Evolutionary conservation across 345 rosid species (phyloP).

Genomic region (Abelmoschus esculentus): DNA sequence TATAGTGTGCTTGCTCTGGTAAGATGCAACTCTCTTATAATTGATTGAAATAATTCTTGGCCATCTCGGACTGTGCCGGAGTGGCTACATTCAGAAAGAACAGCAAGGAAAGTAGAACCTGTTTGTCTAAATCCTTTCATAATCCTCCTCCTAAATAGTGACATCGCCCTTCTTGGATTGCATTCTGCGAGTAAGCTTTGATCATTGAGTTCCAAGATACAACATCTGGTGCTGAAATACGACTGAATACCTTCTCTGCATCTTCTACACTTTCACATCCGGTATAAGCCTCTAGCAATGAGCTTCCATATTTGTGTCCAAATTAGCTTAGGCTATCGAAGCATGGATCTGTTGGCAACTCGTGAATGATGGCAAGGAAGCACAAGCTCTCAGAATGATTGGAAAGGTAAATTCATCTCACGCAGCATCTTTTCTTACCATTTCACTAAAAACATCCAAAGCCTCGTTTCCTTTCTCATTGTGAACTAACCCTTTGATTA

Average conservation of each 20-base stretch:
- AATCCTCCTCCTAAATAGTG: slow-evolving; percentile 17
- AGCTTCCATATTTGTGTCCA: slow-evolving; percentile 16
- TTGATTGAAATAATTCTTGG: slow-evolving; percentile 22
- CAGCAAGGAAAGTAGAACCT: slow-evolving; percentile 18
- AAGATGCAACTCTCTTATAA: slow-evolving; percentile 13
- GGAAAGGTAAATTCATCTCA: slow-evolving; percentile 28
- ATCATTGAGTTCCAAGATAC: slow-evolving; percentile 26
- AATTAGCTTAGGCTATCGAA: slow-evolving; percentile 10
- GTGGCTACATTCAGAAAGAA: slow-evolving; percentile 27
- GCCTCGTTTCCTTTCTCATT: slow-evolving; percentile 18
- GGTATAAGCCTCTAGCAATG: slow-evolving; percentile 25
- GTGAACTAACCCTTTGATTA: slow-evolving; percentile 16
- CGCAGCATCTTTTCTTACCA: slow-evolving; percentile 12
- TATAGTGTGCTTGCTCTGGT: slow-evolving; percentile 25
- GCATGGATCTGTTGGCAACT: slow-evolving; percentile 23
- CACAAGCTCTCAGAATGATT: slow-evolving; percentile 21
- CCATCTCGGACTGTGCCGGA: slow-evolving; percentile 21
- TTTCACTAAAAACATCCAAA: slow-evolving; percentile 14
- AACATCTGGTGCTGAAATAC: slow-evolving; percentile 16
- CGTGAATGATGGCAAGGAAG: slow-evolving; percentile 22
- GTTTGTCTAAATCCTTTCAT: slow-evolving; percentile 22
- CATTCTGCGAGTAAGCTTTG: slow-evolving; percentile 25
- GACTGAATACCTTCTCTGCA: slow-evolving; percentile 19
- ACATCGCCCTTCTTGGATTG: slow-evolving; percentile 14
- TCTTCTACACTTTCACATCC: slow-evolving; percentile 21